Conservation (phyloP, 345 rosid genomes). For the Firmiana major region DNA sequence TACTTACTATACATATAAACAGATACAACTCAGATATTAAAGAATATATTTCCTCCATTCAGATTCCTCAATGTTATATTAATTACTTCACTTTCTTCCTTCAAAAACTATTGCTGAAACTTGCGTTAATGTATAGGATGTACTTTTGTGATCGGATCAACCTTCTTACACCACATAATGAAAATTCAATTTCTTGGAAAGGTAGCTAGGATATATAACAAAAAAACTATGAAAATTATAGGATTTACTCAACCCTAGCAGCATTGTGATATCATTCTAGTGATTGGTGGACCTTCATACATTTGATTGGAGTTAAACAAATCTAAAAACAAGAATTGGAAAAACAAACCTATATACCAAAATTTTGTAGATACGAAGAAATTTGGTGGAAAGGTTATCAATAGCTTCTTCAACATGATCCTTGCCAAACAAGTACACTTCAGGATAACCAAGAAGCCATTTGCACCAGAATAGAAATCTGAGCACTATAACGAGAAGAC, state of each 20-base stretch:
- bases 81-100: neutral
- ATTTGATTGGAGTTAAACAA: neutral
- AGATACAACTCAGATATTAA: neutral
- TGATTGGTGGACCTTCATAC: neutral
- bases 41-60: neutral
- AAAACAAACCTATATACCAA: conserved; percentile 54
- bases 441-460: conserved; percentile 95
- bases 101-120: neutral
- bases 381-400: conserved; percentile 79
- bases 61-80: neutral
- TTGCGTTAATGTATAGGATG: neutral
- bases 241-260: neutral
- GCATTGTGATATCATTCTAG: neutral
- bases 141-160: neutral
- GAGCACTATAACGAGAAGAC: neutral
- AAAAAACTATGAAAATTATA: neutral
- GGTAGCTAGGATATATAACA: neutral
- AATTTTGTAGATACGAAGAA: conserved; percentile 68
- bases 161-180: neutral
- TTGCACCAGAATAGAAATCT: conserved; percentile 32
- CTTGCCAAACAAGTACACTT: conserved; percentile 79
- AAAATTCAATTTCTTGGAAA: neutral
- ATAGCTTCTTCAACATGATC: conserved; percentile 76
- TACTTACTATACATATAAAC: neutral
- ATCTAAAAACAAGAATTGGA: neutral